Evolutionary conservation across 2,329 filamentous ascomycete species (phyloP).

Genomic region (Mycocentrospora acerina): DNA sequence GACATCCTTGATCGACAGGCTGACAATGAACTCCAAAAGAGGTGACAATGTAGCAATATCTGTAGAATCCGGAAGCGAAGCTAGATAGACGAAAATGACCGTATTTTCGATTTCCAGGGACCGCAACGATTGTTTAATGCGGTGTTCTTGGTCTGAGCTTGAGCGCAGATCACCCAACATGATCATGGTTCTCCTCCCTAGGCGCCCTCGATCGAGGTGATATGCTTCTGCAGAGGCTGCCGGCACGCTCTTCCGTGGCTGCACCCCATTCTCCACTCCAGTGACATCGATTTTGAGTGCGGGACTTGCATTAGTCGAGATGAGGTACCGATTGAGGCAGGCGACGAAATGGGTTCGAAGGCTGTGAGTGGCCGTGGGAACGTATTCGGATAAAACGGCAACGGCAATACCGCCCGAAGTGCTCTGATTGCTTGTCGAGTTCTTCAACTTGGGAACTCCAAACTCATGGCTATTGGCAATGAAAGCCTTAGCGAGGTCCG

Average conservation of each 20-base stretch:
- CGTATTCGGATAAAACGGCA: constrained; percentile 25
- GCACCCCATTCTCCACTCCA: constrained; percentile 1
- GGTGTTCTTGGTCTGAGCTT: constrained; percentile 15
- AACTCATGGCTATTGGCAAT: constrained; percentile 13
- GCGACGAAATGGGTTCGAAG: constrained; percentile 25
- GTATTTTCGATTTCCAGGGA: constrained; percentile 10
- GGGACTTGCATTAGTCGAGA: constrained; percentile 16
- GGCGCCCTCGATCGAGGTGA: constrained; percentile 17
- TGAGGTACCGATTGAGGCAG: constrained; percentile 24
- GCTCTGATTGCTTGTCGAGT: constrained; percentile 13
- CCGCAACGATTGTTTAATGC: constrained; percentile 12
- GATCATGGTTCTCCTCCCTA: constrained; percentile 14
- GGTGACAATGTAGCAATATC: constrained; percentile 9
- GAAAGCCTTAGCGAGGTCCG: constrained; percentile 28
- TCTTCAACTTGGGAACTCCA: constrained; percentile 6
- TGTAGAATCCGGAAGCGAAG: constrained; percentile 7
- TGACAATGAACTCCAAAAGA: constrained; percentile 17
- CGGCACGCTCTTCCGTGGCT: constrained; percentile 11
- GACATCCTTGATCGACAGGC: constrained; percentile 19
- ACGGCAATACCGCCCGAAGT: constrained; percentile 17
- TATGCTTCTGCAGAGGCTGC: constrained; percentile 7
- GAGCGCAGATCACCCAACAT: constrained; percentile 21
- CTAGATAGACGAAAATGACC: constrained; percentile 21
- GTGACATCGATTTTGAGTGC: constrained; percentile 23
- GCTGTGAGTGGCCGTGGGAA: constrained; percentile 23